phyloP scores from a whole-genome alignment of 176 grass and related monocot species.

The Puccinellia tenuiflora region DNA sequence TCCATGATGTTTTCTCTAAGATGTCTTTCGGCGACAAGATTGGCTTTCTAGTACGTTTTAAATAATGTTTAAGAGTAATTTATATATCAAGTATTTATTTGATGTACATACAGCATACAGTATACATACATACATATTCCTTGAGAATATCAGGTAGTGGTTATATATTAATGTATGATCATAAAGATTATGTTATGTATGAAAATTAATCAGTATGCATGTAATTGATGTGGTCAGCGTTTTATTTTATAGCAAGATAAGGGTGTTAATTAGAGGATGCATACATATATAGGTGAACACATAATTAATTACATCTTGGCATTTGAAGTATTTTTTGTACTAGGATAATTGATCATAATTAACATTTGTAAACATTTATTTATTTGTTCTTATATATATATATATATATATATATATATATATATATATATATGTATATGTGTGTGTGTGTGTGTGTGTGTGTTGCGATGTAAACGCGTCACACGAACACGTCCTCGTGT shows the following conservation, averaged over 20 bases:
- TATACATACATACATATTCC: background rate
- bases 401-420: too few relatives aligned
- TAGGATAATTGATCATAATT: background rate
- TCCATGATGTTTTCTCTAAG: conserved; percentile 30
- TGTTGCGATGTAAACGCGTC: too few relatives aligned
- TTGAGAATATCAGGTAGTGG: background rate
- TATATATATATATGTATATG: too few relatives aligned
- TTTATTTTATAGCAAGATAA: background rate
- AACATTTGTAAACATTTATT: background rate
- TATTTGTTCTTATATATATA: background rate
- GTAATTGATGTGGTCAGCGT: background rate
- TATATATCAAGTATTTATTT: background rate
- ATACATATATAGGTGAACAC: background rate
- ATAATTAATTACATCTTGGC: background rate
- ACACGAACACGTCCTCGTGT: too few relatives aligned
- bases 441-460: too few relatives aligned
- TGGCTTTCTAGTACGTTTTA: conserved; percentile 37
- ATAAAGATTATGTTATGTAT: background rate
- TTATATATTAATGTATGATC: background rate
- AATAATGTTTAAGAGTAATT: background rate
- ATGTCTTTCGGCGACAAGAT: conserved; percentile 53
- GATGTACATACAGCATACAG: background rate
- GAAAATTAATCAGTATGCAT: background rate
- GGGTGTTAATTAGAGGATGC: background rate
- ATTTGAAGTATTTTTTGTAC: background rate